Conservation (phyloP, 352 stramenopile species). For the Pythium guiyangense region DNA sequence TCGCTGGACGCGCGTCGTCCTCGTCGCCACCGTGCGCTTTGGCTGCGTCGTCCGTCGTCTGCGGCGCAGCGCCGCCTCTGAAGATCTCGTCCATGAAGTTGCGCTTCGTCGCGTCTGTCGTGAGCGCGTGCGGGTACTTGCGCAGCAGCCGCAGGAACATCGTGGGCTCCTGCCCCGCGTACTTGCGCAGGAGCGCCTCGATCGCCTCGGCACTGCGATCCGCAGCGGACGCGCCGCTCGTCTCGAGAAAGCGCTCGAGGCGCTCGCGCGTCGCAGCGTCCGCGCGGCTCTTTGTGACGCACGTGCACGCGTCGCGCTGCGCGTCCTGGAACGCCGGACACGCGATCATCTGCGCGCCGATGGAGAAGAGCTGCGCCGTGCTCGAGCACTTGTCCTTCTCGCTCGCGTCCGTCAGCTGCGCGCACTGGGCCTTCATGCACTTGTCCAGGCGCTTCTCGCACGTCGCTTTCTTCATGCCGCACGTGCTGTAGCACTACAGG, state of each 20-base stretch:
- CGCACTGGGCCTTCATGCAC: conserved; percentile 66
- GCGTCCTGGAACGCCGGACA: conserved; percentile 61
- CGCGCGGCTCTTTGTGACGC: conserved; percentile 28
- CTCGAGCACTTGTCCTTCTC: conserved; percentile 33
- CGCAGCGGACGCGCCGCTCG: conserved; percentile 30
- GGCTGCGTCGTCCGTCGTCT: too few species aligned
- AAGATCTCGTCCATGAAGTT: conserved; percentile 62
- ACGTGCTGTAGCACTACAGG: conserved; percentile 85
- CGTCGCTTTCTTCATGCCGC: conserved; percentile 63
- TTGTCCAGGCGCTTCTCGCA: conserved; percentile 71
- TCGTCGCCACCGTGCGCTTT: too few species aligned
- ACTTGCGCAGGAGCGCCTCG: conserved; percentile 57
- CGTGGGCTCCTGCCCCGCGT: conserved; percentile 50
- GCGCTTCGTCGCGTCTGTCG: conserved; percentile 32
- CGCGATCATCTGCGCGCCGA: conserved; percentile 65
- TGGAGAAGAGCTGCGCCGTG: conserved; percentile 58
- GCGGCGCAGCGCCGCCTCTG: conserved; percentile 12
- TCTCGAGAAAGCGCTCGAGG: conserved; percentile 50
- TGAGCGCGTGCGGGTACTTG: conserved; percentile 58
- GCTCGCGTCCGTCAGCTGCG: conserved; percentile 5
- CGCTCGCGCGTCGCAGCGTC: conserved; percentile 32
- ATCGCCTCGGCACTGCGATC: conserved; percentile 34
- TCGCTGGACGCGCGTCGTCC: too few species aligned
- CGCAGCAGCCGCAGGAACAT: conserved; percentile 58
- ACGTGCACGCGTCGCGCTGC: conserved; percentile 69